Base-by-base conservation (phyloP, 768 basidiomycete species). In the Boletus bicolor region DNA sequence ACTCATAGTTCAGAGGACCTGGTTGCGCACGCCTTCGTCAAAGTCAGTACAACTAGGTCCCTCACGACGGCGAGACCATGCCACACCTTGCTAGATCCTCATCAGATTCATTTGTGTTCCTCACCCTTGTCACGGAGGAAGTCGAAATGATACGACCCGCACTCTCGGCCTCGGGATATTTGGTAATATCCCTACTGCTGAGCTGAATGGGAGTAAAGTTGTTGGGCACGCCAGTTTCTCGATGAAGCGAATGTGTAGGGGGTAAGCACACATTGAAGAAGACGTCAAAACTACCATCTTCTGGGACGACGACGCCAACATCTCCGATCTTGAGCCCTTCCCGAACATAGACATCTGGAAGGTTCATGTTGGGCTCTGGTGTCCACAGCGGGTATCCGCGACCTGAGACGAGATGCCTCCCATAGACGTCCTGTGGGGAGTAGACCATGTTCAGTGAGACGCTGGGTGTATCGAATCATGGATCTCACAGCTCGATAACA, bases 181-280 rank as follows among this genome's bases (percentile, higher is more conserved):
- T 54, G 26, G 48, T 10, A 7, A 59, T 48, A 41, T 63, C 57
- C 35, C 62, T 64, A 44, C 26, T 32, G 4, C 9, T 15, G 19
- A 60, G 58, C 5, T 10, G 11, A 21, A 75, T 44, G 2, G 61
- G 69, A 0, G 51, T 49, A 49, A 73, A 74, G 15, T 60, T 57
- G 3, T 58, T 54, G 1, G 75, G 70, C 1, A 75, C 63, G 0
- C 62, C 59, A 0, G 44, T 53, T 30, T 46, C 50, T 37, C 17
- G 32, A 8, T 57, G 51, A 30, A 54, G 59, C 0, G 61, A n/a
- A 42, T 75, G 71, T 4, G 64, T 56, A 7, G 62, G 59, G 38
- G 70, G 66, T 10, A 72, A 55, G 42, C 65, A 71, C 1, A 74
- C 63, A 30, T 73, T 75, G 59, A 75, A 76, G 4, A 74, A 65